Base-by-base conservation (phyloP, 129 eudicot species). In the Lactuca sativa region DNA sequence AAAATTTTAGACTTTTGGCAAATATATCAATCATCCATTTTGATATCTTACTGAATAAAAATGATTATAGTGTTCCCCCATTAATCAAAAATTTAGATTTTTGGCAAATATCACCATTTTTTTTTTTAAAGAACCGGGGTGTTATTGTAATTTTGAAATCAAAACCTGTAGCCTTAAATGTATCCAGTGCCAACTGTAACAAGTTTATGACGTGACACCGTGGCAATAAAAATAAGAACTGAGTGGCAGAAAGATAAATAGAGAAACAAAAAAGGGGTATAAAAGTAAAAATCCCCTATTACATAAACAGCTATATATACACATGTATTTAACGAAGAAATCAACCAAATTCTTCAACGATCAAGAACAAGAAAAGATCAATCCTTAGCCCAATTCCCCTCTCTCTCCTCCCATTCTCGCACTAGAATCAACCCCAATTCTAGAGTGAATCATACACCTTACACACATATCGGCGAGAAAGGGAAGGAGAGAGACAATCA, bases 331-430 rank as follows among this genome's bases (percentile, higher is more conserved):
- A 54, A 69, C 80, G 37, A 36, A 76, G 21, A 75, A 67, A 67
- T 76, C 56, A 67, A 32, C 36, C 85, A 62, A 71, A 58, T 66
- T 70, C 67, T 62, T 67, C 59, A 30, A 36, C 62, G 70, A n/a
- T 56, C 37, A 43, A 41, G 16, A 36, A 61, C 6, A 1, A 61
- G 3, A 15, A 70, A 33, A 11, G 13, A 47, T 31, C 48, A 60
- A 44, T 7, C 59, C 52, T 44, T 47, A 10, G 10, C 13, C 56
- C 65, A 43, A 14, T 70, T 63, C 78, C 13, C 57, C 57, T 54
- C 62, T 25, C 40, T 64, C 65, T 37, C 61, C 76, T 33, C 75
- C 36, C 71, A 25, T 41, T 68, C 76, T 82, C 82, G 69, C 84
- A 64, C 84, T 75, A 67, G 56, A 80, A 60, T 67, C 78, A 4